phyloP scores from a whole-genome alignment of 331 rosid genomes.

The Telfairia occidentalis region DNA sequence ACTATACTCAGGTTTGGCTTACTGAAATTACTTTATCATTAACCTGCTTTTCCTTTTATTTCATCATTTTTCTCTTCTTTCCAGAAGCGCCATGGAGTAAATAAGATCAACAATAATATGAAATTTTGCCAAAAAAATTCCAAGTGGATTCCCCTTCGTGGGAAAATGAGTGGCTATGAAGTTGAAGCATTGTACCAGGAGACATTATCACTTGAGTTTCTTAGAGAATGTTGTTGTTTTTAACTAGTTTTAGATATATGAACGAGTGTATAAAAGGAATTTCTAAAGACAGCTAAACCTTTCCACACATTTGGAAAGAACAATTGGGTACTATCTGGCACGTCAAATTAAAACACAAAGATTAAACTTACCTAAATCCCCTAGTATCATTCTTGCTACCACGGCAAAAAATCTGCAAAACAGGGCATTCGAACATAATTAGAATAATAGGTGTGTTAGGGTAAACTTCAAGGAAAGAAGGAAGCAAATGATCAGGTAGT shows the following conservation, averaged over 20 bases:
- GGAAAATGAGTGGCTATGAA: not conserved
- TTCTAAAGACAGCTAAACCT: not conserved
- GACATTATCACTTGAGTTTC: not conserved
- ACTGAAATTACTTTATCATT: not conserved
- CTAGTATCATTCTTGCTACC: conserved; percentile 84
- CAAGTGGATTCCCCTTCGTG: not conserved
- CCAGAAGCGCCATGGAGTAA: not conserved
- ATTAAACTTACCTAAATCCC: conserved; percentile 72
- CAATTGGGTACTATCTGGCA: not conserved
- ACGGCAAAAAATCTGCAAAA: conserved; percentile 82
- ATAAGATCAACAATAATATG: not conserved
- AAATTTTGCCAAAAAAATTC: not conserved
- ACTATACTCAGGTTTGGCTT: not conserved
- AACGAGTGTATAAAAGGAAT: not conserved
- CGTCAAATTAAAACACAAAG: not conserved
- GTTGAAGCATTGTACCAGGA: not conserved
- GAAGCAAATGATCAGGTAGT: not conserved
- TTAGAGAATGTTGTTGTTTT: not conserved
- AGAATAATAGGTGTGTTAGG: not conserved
- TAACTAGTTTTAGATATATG: not conserved
- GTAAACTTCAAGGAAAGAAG: not conserved
- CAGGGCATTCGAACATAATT: conserved; percentile 13
- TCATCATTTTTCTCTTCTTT: not conserved
- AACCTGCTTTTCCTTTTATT: not conserved
- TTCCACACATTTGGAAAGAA: not conserved